Percentiles rank a stretch among this genome's conserved stretches.
These are phyloP conservation scores for Scleroderma bovista DNA, from an alignment of 768 basidiomycete genomes.

Conservation along the genomic window DNA sequence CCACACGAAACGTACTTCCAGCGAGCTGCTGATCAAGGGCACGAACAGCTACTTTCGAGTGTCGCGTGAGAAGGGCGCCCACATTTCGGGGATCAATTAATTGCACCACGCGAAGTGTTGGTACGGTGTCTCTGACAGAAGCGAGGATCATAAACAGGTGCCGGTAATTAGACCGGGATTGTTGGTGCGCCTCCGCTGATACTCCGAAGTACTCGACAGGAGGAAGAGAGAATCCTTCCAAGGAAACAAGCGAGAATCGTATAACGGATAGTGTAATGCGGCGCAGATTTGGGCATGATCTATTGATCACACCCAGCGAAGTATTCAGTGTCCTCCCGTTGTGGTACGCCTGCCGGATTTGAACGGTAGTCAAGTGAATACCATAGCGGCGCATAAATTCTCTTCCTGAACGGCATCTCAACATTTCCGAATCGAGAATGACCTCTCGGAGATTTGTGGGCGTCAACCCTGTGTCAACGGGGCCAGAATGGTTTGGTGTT, in stretches of 20 bases:
- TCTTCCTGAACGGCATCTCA: conserved; percentile 2
- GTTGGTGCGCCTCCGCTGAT: neutral
- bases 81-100: conserved; percentile 15
- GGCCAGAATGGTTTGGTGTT: no score
- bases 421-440: conserved; percentile 7
- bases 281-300: conserved; percentile 13
- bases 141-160: conserved; percentile 9
- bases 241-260: neutral
- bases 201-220: conserved; percentile 16
- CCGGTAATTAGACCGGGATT: conserved; percentile 4
- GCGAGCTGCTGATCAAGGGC: conserved; percentile 8
- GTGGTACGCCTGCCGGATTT: conserved; percentile 1
- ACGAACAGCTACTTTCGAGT: conserved; percentile 6
- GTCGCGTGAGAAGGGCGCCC: conserved; percentile 12
- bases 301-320: conserved; percentile 6
- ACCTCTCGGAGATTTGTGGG: conserved; percentile 13
- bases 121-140: conserved; percentile 5
- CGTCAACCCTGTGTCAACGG: neutral
- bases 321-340: neutral
- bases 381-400: conserved; percentile 11
- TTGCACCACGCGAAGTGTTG: conserved; percentile 18
- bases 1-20: conserved; percentile 11
- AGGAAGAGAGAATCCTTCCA: conserved; percentile 1
- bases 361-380: conserved; percentile 13
- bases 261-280: conserved; percentile 13